Evolutionary conservation across 805 yeast genomes (phyloP).

Genomic region (Scheffersomyces spartinae): DNA sequence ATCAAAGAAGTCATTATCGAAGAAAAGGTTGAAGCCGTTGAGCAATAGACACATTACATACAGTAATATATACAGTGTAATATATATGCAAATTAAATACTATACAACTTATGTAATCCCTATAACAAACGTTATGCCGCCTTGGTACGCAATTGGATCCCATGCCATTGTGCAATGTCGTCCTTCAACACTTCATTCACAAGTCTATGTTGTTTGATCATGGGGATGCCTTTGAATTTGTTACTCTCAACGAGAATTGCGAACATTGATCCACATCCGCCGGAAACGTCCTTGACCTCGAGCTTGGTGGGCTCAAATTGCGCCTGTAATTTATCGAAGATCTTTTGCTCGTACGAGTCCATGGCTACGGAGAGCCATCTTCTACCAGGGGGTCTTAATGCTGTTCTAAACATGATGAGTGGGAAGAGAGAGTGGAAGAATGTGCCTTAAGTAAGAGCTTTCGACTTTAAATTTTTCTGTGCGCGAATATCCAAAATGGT

Average conservation of each 20-base stretch:
- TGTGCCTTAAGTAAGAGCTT: too few species aligned
- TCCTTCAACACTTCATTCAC: constrained; percentile 75
- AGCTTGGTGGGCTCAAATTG: constrained; percentile 51
- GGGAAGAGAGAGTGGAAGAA: too few species aligned
- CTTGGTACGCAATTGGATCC: constrained; percentile 74
- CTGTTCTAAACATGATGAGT: too few species aligned
- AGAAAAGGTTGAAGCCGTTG: constrained; percentile 34
- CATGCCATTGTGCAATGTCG: constrained; percentile 91
- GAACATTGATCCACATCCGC: constrained; percentile 97
- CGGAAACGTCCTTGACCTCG: constrained; percentile 73
- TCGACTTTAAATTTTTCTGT: too few species aligned
- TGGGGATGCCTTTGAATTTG: constrained; percentile 66
- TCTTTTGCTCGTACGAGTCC: constrained; percentile 54
- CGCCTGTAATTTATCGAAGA: constrained; percentile 42
- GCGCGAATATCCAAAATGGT: too few species aligned
- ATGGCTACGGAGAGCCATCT: too few species aligned
- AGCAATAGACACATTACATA: too few species aligned
- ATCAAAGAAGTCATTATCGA: constrained; percentile 32
- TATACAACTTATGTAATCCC: too few species aligned
- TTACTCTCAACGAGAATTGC: constrained; percentile 68
- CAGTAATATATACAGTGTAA: too few species aligned
- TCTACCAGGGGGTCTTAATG: too few species aligned
- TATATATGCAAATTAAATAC: too few species aligned
- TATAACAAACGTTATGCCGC: too few species aligned
- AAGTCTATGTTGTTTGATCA: constrained; percentile 85